These are phyloP conservation scores for Oryza brachyantha DNA, from an alignment of 176 grass and related monocot species.

Conservation along the genomic window DNA sequence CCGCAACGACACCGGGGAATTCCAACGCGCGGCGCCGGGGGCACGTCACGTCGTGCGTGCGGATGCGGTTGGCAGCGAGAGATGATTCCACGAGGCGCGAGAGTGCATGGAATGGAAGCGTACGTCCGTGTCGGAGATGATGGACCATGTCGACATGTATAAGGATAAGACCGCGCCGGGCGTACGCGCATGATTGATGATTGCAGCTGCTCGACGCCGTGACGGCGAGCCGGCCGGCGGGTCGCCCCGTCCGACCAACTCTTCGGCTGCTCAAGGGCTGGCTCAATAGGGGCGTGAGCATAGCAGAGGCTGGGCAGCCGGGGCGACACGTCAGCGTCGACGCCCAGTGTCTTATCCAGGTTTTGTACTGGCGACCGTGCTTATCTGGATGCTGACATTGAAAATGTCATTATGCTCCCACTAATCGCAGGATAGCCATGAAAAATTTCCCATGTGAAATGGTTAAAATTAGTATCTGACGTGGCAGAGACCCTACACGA, in stretches of 20 bases:
- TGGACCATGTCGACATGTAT: neutral
- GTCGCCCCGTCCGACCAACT: neutral
- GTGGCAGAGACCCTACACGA: too few species aligned
- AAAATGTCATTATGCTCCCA: neutral
- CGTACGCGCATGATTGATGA: too few species aligned
- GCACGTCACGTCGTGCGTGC: neutral
- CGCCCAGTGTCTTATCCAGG: neutral
- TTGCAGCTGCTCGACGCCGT: neutral
- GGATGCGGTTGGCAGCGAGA: too few species aligned
- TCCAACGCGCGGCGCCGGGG: neutral
- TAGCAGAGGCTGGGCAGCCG: too few species aligned
- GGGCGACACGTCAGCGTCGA: neutral
- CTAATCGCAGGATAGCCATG: neutral
- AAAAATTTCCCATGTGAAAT: neutral
- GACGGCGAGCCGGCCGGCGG: neutral
- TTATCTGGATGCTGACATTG: conserved; percentile 24
- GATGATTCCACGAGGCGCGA: neutral
- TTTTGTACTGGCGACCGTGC: neutral
- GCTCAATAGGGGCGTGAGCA: neutral
- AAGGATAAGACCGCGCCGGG: conserved; percentile 13
- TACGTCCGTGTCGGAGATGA: neutral
- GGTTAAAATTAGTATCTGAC: neutral
- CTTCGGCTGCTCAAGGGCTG: conserved; percentile 4
- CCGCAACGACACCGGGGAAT: neutral
- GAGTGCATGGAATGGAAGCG: neutral